Evolutionary conservation across 2,329 filamentous ascomycete genomes (phyloP).

Genomic region (Sclerotinia sclerotiorum): DNA sequence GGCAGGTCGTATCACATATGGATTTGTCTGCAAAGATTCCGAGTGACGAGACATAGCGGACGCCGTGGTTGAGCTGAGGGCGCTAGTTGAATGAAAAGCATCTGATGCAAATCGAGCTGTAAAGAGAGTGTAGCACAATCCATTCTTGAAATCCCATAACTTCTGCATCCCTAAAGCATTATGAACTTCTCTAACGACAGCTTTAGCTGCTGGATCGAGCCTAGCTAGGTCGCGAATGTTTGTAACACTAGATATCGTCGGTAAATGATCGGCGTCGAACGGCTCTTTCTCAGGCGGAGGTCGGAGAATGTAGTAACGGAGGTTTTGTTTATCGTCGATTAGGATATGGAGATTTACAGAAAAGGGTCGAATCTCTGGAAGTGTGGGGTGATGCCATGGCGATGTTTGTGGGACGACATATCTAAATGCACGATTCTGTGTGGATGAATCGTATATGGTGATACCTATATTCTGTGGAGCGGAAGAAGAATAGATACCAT

Average conservation of each 20-base stretch:
- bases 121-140: constrained; percentile 9
- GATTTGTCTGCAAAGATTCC: not conserved
- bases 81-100: not conserved
- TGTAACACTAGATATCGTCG: not conserved
- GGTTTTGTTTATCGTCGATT: constrained; percentile 12
- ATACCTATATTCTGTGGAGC: not conserved
- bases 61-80: too few species aligned
- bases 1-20: not conserved
- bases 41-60: too few species aligned
- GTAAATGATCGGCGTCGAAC: not conserved
- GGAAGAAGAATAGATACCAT: constrained; percentile 6
- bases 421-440: not conserved
- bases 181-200: not conserved
- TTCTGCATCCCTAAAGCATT: constrained; percentile 2
- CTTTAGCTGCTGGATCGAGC: not conserved
- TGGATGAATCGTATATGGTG: not conserved
- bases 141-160: not conserved
- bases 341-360: constrained; percentile 7
- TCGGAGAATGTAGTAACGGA: constrained; percentile 10
- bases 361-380: constrained; percentile 19
- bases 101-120: not conserved
- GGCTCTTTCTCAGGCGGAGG: not conserved
- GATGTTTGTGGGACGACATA: not conserved
- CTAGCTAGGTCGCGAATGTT: not conserved
- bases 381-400: constrained; percentile 9